phyloP scores from a whole-genome alignment of 1,284 basidiomycete genomes.

The Boletus putidus region DNA sequence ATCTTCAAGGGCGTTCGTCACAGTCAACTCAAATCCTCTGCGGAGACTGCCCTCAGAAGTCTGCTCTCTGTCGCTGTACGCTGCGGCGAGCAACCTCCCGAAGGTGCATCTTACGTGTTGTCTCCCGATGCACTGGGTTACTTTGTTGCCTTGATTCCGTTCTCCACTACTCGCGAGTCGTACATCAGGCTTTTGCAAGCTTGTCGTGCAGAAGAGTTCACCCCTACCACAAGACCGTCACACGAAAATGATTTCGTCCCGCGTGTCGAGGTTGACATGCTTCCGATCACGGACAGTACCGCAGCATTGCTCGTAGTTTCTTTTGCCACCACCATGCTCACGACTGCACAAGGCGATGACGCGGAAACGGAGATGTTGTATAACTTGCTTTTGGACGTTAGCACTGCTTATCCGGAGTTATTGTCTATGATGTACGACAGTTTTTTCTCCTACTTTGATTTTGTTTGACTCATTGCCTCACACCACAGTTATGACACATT shows the following conservation, averaged over 20 bases:
- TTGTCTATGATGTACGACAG: conserved; percentile 69
- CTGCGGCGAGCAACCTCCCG: conserved; percentile 43
- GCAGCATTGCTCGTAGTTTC: conserved; percentile 74
- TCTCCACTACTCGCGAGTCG: conserved; percentile 55
- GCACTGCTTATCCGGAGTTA: conserved; percentile 67
- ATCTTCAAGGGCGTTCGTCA: conserved; percentile 86
- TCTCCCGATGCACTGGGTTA: conserved; percentile 71
- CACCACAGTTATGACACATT: conserved; percentile 69
- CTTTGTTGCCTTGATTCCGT: conserved; percentile 77
- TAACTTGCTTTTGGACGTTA: conserved; percentile 74
- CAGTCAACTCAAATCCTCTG: conserved; percentile 58
- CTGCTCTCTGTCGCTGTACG: conserved; percentile 59
- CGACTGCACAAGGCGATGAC: conserved; percentile 78
- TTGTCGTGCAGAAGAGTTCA: conserved; percentile 54
- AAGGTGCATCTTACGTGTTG: conserved; percentile 46
- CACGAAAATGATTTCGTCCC: conserved; percentile 55
- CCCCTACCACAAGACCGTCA: conserved; percentile 41
- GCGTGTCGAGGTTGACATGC: conserved; percentile 54
- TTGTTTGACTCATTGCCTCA: conserved; percentile 13
- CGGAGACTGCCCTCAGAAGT: conserved; percentile 57
- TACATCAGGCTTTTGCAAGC: conserved; percentile 64
- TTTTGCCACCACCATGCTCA: conserved; percentile 75
- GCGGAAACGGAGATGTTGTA: conserved; percentile 82
- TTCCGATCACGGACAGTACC: conserved; percentile 65
- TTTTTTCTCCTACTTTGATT: conserved; percentile 8